A percentile compares a stretch with the other conserved stretches of the same genome.
These are phyloP conservation scores for Hymenotorrendiella dingleyae DNA, from an alignment of 2,329 filamentous ascomycete genomes.

Conservation along the genomic window DNA sequence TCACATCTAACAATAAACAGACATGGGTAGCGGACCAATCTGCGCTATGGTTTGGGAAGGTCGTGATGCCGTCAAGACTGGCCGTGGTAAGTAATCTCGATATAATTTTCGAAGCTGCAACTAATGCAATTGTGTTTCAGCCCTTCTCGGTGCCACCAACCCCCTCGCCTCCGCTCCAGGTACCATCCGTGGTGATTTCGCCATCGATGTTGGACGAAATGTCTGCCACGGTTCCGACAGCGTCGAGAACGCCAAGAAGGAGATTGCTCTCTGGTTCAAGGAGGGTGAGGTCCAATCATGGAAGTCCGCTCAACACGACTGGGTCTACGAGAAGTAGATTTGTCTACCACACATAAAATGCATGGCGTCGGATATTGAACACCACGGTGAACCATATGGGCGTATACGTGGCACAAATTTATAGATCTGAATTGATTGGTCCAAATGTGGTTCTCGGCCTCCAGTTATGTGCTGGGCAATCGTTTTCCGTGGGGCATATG, in stretches of 20 bases:
- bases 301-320: slow-evolving; percentile 79
- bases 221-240: slow-evolving; percentile 99
- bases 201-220: slow-evolving; percentile 90
- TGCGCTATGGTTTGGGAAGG: slow-evolving; percentile 99
- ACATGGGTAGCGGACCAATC: slow-evolving; percentile 97
- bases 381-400: slow-evolving; percentile 1
- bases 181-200: slow-evolving; percentile 94
- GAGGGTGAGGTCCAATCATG: slow-evolving; percentile 77
- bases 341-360: slow-evolving; percentile 14
- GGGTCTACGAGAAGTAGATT: slow-evolving; percentile 88
- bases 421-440: slow-evolving; percentile 1
- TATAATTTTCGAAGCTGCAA: too few relatives aligned
- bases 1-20: slow-evolving; percentile 40
- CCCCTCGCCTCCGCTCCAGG: slow-evolving; percentile 88
- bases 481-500: neutral
- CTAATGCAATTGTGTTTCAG: slow-evolving; percentile 36
- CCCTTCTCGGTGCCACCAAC: slow-evolving; percentile 98
- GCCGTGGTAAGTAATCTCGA: slow-evolving; percentile 60
- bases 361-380: neutral
- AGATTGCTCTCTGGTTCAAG: slow-evolving; percentile 98
- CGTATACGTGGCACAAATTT: slow-evolving; percentile 2
- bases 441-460: neutral
- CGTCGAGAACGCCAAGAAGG: slow-evolving; percentile 99
- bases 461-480: neutral
- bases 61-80: slow-evolving; percentile 97